Evolutionary conservation across 192 early-diverging fungal species (phyloP).

Genomic region (Coemansia sp.): DNA sequence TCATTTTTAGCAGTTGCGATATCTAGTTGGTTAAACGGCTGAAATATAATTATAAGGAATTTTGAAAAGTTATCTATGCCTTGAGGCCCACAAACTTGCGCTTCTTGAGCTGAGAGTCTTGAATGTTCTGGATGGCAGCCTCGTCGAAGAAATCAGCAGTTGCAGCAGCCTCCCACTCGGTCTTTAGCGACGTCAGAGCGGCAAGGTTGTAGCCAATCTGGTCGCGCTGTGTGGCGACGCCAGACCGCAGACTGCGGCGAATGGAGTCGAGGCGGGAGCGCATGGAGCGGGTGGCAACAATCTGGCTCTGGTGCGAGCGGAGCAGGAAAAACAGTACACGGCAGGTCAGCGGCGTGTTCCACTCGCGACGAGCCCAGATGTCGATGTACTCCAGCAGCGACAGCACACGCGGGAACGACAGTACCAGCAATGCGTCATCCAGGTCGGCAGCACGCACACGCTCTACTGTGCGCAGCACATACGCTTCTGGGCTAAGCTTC

Average conservation of each 20-base stretch:
- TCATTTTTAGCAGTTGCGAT: background rate
- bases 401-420: conserved; percentile 80
- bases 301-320: conserved; percentile 85
- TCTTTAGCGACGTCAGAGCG: conserved; percentile 70
- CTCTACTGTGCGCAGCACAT: conserved; percentile 77
- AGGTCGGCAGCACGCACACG: conserved; percentile 80
- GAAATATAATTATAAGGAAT: background rate
- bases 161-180: conserved; percentile 74
- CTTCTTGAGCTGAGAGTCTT: conserved; percentile 62
- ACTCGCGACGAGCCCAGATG: conserved; percentile 78
- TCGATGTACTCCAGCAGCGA: conserved; percentile 76
- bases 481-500: conserved; percentile 68
- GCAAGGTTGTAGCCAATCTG: conserved; percentile 88
- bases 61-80: conserved; percentile 11
- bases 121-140: conserved; percentile 55
- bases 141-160: conserved; percentile 76
- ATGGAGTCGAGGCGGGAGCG: conserved; percentile 73
- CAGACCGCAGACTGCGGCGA: conserved; percentile 60
- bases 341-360: conserved; percentile 76
- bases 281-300: conserved; percentile 78
- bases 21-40: background rate
- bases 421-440: conserved; percentile 85
- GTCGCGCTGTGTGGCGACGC: conserved; percentile 74
- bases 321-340: conserved; percentile 84
- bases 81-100: conserved; percentile 66